Percentiles rank a stretch among this genome's conserved stretches.
phyloP scores from a whole-genome alignment of 768 basidiomycete genomes.

The Suillus decipiens region DNA sequence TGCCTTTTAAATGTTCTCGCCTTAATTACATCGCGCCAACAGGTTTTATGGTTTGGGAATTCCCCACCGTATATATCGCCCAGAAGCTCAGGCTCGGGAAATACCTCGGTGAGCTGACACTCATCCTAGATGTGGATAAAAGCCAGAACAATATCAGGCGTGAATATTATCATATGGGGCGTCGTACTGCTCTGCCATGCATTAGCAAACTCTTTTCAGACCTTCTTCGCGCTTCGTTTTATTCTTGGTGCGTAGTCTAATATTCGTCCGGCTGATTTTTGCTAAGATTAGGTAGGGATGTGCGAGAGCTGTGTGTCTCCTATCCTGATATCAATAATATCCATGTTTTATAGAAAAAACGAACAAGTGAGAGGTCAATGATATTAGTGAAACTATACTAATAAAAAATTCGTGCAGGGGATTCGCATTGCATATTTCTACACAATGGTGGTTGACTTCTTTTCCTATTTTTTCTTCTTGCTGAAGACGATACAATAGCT shows the following conservation, averaged over 20 bases:
- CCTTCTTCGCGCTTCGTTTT: constrained; percentile 42
- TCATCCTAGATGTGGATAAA: background rate
- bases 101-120: constrained; percentile 33
- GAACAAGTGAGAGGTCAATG: constrained; percentile 33
- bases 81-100: constrained; percentile 39
- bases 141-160: constrained; percentile 20
- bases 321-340: constrained; percentile 39
- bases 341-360: constrained; percentile 42
- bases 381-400: background rate
- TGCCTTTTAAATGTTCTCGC: background rate
- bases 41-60: constrained; percentile 40
- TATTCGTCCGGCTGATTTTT: background rate
- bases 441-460: constrained; percentile 36
- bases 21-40: background rate
- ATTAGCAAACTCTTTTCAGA: constrained; percentile 32
- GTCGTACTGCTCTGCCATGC: constrained; percentile 39
- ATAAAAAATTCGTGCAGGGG: constrained; percentile 20
- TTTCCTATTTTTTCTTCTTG: background rate
- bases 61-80: constrained; percentile 42
- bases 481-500: constrained; percentile 10
- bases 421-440: constrained; percentile 39
- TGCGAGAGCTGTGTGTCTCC: constrained; percentile 42
- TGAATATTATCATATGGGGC: constrained; percentile 44
- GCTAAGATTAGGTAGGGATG: constrained; percentile 29
- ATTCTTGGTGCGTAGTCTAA: constrained; percentile 30